Base-by-base conservation (phyloP, 2,329 filamentous ascomycete genomes). In the Fusarium sp. region DNA sequence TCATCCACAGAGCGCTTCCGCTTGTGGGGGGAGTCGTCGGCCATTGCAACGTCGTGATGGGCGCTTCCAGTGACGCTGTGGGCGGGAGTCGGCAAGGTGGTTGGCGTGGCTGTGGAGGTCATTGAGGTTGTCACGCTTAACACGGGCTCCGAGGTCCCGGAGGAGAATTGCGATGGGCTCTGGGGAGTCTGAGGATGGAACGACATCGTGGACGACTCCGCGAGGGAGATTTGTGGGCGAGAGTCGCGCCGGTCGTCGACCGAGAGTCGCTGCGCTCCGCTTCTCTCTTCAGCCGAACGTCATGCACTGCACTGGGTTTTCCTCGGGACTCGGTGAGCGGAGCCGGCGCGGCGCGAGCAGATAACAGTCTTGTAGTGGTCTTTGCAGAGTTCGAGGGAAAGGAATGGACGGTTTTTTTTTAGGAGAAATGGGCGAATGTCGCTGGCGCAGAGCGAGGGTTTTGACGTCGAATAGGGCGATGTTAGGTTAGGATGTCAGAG, bases 151-250 rank as follows among this genome's bases (percentile, higher is more conserved):
- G 84, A 87, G 75, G 85, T 87, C 77, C 84, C 87, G 73, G 88
- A 87, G 75, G 88, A 90, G 79, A 87, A 85, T 80, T 90, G 88
- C 80, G 89, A 90, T 80, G 90, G 90, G 81, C 90, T 92, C 85
- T 91, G 90, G 80, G 90, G 90, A 77, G 90, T 92, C 79, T 89
- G 89, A 77, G 90, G 90, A 81, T 91, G 89, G 86, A 89, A 90
- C 84, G 89, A 90, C 89, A 91, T 91, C 82, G 82, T 88, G 84
- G 82, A 81, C 78, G 76, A 80, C 82, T 79, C 81, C 81, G 77
- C 77, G 71, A 75, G 70, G 73, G 78, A 72, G 78, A 72, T 71
- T 73, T 73, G 70, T 74, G 69, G 76, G 75, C 73, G 76, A 80
- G 74, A 78, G 77, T 79, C 77, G 80, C 80, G 79, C 75, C 76